Evolutionary conservation across 768 basidiomycete genomes (phyloP).

Genomic region (Trametes meyenii): DNA sequence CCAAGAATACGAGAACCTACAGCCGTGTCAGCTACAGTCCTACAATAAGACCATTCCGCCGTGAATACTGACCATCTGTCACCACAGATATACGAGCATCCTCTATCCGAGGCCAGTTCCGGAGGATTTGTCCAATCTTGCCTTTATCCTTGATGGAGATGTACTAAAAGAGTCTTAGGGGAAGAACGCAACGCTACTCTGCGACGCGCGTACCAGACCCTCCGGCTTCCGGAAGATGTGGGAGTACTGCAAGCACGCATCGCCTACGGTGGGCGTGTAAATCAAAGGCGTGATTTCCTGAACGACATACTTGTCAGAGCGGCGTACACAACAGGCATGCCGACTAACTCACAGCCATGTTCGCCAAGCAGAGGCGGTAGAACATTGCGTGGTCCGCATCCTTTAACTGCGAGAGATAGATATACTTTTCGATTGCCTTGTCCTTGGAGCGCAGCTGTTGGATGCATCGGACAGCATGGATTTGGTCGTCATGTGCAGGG

Average conservation of each 20-base stretch:
- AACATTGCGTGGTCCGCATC: conserved; percentile 73
- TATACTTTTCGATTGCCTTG: conserved; percentile 79
- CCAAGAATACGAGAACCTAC: conserved; percentile 87
- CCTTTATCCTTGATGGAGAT: conserved; percentile 86
- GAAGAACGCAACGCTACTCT: not conserved
- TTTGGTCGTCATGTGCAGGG: conserved; percentile 51
- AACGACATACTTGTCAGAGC: not conserved
- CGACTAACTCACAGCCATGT: conserved; percentile 58
- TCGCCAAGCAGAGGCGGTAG: conserved; percentile 71
- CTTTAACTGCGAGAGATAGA: conserved; percentile 78
- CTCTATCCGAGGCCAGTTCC: conserved; percentile 70
- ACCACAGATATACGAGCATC: conserved; percentile 91
- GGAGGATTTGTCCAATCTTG: conserved; percentile 67
- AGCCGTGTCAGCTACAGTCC: not conserved
- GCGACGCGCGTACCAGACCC: conserved; percentile 54
- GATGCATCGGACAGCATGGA: conserved; percentile 63
- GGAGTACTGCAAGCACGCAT: conserved; percentile 85
- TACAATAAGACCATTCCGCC: not conserved
- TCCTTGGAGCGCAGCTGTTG: conserved; percentile 77
- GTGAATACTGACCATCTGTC: conserved; percentile 68
- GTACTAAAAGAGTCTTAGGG: conserved; percentile 45
- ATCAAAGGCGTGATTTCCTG: conserved; percentile 75
- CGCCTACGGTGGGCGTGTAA: conserved; percentile 92
- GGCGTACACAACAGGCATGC: not conserved
- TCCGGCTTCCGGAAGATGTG: conserved; percentile 77